A percentile compares a stretch with the other conserved stretches of the same genome.
Conservation (phyloP, 345 rosid species). For the Syzygium oleosum region DNA sequence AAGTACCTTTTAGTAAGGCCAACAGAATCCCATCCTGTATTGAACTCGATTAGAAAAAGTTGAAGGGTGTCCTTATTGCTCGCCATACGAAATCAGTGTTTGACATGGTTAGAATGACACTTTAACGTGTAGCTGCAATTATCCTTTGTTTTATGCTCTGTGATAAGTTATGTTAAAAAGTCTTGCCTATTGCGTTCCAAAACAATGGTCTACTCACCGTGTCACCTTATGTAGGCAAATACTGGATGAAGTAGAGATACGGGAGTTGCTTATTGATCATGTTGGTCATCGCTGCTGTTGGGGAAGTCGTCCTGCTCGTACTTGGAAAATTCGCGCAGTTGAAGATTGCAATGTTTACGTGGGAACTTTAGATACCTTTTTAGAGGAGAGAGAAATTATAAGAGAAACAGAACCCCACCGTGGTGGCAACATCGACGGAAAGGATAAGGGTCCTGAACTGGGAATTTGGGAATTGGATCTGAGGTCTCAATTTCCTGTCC, state of each 20-base stretch:
- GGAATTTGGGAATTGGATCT: constrained; percentile 81
- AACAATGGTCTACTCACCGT: neutral
- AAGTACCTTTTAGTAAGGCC: neutral
- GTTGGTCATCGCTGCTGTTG: constrained; percentile 94
- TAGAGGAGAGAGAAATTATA: constrained; percentile 76
- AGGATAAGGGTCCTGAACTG: constrained; percentile 41
- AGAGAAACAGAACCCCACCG: constrained; percentile 55
- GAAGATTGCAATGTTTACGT: constrained; percentile 97
- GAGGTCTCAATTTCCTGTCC: constrained; percentile 70
- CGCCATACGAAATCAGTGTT: neutral
- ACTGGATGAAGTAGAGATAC: constrained; percentile 87
- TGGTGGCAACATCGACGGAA: constrained; percentile 44
- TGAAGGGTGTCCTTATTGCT: neutral
- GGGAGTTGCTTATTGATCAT: constrained; percentile 89
- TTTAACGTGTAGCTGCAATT: neutral
- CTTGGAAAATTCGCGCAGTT: constrained; percentile 78
- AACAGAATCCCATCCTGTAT: neutral
- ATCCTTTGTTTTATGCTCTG: neutral
- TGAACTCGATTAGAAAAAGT: neutral
- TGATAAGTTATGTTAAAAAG: neutral
- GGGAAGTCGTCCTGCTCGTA: constrained; percentile 97
- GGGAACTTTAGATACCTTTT: constrained; percentile 85
- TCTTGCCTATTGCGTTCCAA: neutral
- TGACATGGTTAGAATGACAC: neutral
- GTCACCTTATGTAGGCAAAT: constrained; percentile 41